phyloP scores from a whole-genome alignment of 1,139 yeast genomes.

The Kodamaea anthophila region DNA sequence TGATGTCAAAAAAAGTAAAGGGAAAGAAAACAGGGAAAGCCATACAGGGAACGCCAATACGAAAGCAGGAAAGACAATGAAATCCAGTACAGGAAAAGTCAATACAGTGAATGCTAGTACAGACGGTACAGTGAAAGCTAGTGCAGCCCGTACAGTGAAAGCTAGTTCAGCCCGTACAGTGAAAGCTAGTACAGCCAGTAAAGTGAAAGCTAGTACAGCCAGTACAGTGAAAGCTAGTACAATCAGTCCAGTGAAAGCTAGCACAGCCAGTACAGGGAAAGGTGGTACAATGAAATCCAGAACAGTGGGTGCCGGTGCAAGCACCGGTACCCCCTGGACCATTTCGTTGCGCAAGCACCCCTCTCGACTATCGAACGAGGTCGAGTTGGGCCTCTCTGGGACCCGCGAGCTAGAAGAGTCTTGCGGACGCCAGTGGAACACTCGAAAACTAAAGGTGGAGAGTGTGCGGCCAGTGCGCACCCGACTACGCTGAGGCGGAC shows the following conservation, averaged over 20 bases:
- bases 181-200: background rate
- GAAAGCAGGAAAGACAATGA: background rate
- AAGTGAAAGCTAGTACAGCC: background rate
- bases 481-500: too few species aligned
- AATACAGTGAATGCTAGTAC: background rate
- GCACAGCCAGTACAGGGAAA: background rate
- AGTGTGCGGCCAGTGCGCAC: constrained; percentile 6
- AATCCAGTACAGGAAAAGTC: background rate
- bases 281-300: background rate
- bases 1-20: background rate
- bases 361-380: constrained; percentile 4
- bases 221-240: background rate
- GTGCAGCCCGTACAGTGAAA: background rate
- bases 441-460: constrained; percentile 13
- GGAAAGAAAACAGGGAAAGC: background rate
- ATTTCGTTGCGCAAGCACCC: too few species aligned
- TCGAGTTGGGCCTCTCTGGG: constrained; percentile 16
- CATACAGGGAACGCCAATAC: background rate
- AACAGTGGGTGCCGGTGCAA: background rate
- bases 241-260: background rate
- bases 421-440: constrained; percentile 5
- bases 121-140: background rate
- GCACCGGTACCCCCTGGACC: too few species aligned
- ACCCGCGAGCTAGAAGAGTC: constrained; percentile 13
- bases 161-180: background rate